phyloP scores from a whole-genome alignment of 2,329 filamentous ascomycete genomes.

The Coleophoma crateriformis region DNA sequence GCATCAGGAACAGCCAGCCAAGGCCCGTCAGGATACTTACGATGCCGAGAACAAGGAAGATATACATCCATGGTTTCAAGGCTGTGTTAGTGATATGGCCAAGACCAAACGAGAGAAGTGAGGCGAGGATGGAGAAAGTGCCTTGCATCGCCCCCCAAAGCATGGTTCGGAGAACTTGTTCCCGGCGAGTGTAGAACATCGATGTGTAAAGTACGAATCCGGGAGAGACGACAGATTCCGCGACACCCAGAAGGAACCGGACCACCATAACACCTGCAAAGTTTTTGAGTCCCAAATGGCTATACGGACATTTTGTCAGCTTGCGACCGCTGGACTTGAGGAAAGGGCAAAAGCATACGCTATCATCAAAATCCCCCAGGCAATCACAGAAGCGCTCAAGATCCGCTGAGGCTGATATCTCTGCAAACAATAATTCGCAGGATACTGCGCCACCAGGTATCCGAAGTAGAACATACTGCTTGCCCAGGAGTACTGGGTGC shows the following conservation, averaged over 20 bases:
- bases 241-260: slow-evolving; percentile 26
- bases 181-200: slow-evolving; percentile 24
- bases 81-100: slow-evolving; percentile 31
- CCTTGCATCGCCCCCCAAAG: background rate
- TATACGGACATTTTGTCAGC: background rate
- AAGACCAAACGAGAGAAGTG: slow-evolving; percentile 27
- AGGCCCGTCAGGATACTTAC: slow-evolving; percentile 36
- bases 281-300: slow-evolving; percentile 14
- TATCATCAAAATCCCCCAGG: background rate
- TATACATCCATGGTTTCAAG: slow-evolving; percentile 36
- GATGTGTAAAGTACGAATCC: slow-evolving; percentile 28
- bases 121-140: background rate
- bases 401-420: background rate
- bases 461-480: slow-evolving; percentile 36
- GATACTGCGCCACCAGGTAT: background rate
- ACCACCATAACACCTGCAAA: slow-evolving; percentile 19
- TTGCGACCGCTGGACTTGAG: background rate
- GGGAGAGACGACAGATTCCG: slow-evolving; percentile 26
- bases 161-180: slow-evolving; percentile 23
- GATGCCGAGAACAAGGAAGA: slow-evolving; percentile 44
- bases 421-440: background rate
- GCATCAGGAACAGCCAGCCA: slow-evolving; percentile 44
- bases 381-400: background rate
- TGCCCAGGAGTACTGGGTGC: slow-evolving; percentile 39
- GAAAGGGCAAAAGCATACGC: background rate